These are phyloP conservation scores for Neofusicoccum parvum DNA, from an alignment of 2,329 filamentous ascomycete genomes.

Conservation along the genomic window DNA sequence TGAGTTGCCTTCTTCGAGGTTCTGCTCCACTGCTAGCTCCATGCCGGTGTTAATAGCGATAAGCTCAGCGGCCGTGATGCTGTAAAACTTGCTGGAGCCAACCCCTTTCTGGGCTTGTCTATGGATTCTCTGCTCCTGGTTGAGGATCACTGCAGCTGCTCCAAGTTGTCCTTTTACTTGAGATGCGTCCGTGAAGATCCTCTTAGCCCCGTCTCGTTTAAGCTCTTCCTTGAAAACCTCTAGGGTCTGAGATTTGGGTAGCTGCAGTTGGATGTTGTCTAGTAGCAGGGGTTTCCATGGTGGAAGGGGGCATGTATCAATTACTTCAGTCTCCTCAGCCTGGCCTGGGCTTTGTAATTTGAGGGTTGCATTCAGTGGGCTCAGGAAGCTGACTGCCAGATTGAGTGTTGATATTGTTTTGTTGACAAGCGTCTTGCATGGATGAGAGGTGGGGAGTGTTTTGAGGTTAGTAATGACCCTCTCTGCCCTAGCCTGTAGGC, in stretches of 20 bases:
- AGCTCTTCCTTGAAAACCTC: background rate
- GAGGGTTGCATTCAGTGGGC: background rate
- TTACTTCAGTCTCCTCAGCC: background rate
- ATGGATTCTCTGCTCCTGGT: background rate
- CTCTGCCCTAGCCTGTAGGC: background rate
- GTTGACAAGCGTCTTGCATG: background rate
- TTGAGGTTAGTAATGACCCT: background rate
- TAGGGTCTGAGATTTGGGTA: background rate
- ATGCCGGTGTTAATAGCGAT: background rate
- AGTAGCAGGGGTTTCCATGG: background rate
- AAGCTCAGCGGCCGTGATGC: background rate
- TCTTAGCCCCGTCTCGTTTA: background rate
- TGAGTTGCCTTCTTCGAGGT: background rate
- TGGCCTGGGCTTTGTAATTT: background rate
- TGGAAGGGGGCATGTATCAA: background rate
- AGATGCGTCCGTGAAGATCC: background rate
- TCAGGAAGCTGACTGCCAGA: background rate
- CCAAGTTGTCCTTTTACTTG: background rate
- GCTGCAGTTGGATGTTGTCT: background rate
- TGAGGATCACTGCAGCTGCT: background rate
- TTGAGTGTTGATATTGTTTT: background rate
- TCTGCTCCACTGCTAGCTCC: background rate
- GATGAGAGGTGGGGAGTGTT: background rate
- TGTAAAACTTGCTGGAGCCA: background rate
- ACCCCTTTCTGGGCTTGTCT: background rate